phyloP scores from a whole-genome alignment of 177 flowering plant species.

The Telopea speciosissima region DNA sequence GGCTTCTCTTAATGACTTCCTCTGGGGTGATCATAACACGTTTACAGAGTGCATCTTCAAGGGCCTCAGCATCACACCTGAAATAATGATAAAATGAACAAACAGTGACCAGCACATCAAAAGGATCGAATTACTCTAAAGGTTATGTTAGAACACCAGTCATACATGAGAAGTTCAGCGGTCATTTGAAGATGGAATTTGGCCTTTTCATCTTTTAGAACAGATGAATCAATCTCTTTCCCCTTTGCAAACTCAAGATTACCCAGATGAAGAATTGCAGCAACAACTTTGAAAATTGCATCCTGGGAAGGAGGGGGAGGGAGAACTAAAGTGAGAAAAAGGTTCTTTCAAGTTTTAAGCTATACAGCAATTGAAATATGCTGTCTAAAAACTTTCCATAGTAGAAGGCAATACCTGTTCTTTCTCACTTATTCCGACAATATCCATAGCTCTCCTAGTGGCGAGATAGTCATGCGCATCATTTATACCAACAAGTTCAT shows the following conservation, averaged over 20 bases:
- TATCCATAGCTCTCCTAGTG: slow-evolving; percentile 88
- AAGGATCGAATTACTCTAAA: not conserved
- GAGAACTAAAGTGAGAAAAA: not conserved
- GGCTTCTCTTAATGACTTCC: slow-evolving; percentile 74
- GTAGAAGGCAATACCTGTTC: slow-evolving; percentile 52
- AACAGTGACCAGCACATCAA: not conserved
- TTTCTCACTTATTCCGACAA: slow-evolving; percentile 62
- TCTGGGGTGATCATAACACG: slow-evolving; percentile 88
- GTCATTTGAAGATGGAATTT: slow-evolving; percentile 67
- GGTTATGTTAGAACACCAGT: slow-evolving; percentile 3
- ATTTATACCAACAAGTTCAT: slow-evolving; percentile 61
- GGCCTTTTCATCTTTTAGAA: slow-evolving; percentile 52
- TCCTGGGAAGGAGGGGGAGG: slow-evolving; percentile 39
- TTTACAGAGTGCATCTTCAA: slow-evolving; percentile 71
- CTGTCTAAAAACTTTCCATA: not conserved
- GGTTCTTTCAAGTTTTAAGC: not conserved
- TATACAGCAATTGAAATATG: not conserved
- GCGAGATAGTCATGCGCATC: slow-evolving; percentile 74
- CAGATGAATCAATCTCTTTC: slow-evolving; percentile 63
- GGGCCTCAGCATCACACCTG: slow-evolving; percentile 61
- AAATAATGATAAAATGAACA: slow-evolving; percentile 12
- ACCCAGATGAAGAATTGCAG: slow-evolving; percentile 68
- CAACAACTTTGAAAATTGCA: slow-evolving; percentile 76
- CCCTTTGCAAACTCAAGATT: slow-evolving; percentile 65
- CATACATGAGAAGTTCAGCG: slow-evolving; percentile 78